Evolutionary conservation across 1,284 basidiomycete species (phyloP).

Genomic region (Melampsora larici-populina): DNA sequence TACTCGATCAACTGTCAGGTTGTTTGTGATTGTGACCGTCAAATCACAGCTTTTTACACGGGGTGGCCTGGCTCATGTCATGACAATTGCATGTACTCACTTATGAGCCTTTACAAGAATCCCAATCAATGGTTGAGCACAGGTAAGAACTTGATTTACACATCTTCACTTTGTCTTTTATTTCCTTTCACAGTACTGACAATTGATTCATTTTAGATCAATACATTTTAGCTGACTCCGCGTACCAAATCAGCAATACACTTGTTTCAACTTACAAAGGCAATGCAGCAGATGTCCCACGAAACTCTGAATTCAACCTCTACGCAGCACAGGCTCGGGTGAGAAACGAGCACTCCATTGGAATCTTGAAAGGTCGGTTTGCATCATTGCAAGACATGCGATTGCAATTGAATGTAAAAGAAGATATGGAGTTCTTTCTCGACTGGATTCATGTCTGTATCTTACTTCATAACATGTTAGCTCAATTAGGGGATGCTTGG

Average conservation of each 20-base stretch:
- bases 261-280: too few species aligned
- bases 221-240: constrained; percentile 15
- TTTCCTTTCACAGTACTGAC: not conserved
- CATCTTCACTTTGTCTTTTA: not conserved
- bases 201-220: not conserved
- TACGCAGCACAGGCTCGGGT: not conserved
- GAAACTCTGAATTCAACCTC: not conserved
- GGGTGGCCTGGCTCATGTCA: constrained; percentile 21
- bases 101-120: not conserved
- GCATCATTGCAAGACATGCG: not conserved
- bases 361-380: not conserved
- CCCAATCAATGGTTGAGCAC: not conserved
- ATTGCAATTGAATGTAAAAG: not conserved
- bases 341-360: not conserved
- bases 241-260: not conserved
- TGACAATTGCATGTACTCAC: not conserved
- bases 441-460: constrained; percentile 5
- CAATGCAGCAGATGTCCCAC: not conserved
- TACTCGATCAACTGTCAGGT: constrained; percentile 9
- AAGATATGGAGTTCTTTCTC: constrained; percentile 4
- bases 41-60: too few species aligned
- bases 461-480: constrained; percentile 7
- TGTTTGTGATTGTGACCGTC: too few species aligned
- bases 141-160: not conserved
- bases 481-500: constrained; percentile 2